phyloP scores from a whole-genome alignment of 1,139 yeast genomes.

The Wickerhamomyces sp. region DNA sequence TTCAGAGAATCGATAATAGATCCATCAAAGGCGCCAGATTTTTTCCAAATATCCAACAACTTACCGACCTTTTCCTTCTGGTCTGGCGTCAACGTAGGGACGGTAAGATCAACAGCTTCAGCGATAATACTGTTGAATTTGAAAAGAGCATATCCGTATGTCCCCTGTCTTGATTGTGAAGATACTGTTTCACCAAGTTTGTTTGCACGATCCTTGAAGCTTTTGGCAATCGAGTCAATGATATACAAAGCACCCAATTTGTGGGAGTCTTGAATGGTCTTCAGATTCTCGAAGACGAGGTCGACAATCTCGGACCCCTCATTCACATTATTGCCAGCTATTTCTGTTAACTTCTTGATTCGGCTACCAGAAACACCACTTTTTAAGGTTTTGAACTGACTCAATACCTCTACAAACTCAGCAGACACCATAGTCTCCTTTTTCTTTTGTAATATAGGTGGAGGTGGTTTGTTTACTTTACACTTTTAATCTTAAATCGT shows the following conservation, averaged over 20 bases:
- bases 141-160: constrained; percentile 69
- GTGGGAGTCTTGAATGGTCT: constrained; percentile 71
- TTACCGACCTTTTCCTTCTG: constrained; percentile 72
- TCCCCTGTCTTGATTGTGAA: constrained; percentile 56
- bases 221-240: constrained; percentile 88
- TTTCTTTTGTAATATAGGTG: no score
- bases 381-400: constrained; percentile 69
- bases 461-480: constrained; percentile 6
- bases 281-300: constrained; percentile 62
- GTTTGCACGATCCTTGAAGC: constrained; percentile 70
- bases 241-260: constrained; percentile 89
- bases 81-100: constrained; percentile 44
- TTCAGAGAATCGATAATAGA: constrained; percentile 51
- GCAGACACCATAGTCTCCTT: constrained; percentile 29
- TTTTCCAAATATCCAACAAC: constrained; percentile 88
- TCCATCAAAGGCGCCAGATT: constrained; percentile 70
- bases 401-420: constrained; percentile 65
- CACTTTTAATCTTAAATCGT: neutral
- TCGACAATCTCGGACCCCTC: constrained; percentile 56
- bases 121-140: constrained; percentile 55
- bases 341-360: constrained; percentile 76
- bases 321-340: constrained; percentile 66
- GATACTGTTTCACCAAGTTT: constrained; percentile 42
- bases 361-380: constrained; percentile 96
- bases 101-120: constrained; percentile 54